A percentile compares a stretch with the other conserved stretches of the same genome.
Conservation (phyloP, 805 yeast species). For the Hagleromyces aurorensis region DNA sequence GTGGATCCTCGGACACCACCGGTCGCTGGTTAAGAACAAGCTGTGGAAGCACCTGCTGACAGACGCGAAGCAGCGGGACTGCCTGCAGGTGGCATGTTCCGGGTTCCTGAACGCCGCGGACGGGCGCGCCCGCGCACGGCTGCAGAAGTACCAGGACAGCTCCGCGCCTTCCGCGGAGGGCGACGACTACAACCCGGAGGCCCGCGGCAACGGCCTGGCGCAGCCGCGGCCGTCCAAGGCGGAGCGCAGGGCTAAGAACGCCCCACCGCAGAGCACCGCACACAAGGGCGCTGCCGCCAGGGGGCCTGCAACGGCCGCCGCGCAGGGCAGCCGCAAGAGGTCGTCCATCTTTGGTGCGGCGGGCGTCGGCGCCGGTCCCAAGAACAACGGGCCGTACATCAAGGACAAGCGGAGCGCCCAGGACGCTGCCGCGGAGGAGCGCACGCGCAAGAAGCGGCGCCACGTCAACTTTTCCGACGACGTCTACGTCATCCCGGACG, state of each 20-base stretch:
- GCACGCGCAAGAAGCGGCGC: background rate
- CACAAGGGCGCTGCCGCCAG: too few relatives aligned
- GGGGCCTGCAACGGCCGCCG: too few relatives aligned
- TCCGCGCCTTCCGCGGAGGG: conserved; percentile 5
- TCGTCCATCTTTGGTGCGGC: conserved; percentile 29
- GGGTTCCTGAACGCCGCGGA: conserved; percentile 22
- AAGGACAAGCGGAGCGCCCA: conserved; percentile 10
- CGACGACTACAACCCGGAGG: conserved; percentile 9
- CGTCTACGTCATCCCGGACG: conserved; percentile 8
- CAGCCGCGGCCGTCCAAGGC: too few relatives aligned
- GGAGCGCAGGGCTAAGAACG: too few relatives aligned
- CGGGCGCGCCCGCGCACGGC: conserved; percentile 10
- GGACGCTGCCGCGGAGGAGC: background rate
- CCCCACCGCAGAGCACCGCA: too few relatives aligned
- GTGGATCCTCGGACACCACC: conserved; percentile 82
- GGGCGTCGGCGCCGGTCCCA: conserved; percentile 6
- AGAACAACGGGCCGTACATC: conserved; percentile 9
- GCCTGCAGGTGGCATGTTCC: conserved; percentile 22
- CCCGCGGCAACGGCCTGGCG: too few relatives aligned
- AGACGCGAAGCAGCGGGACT: conserved; percentile 51
- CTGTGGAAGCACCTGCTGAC: conserved; percentile 67
- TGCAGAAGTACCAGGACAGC: conserved; percentile 9
- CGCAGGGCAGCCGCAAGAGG: too few relatives aligned
- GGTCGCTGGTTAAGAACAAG: conserved; percentile 53
- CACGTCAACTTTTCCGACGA: conserved; percentile 22